These are phyloP conservation scores for Cladosporium sp. DNA, from an alignment of 2,329 filamentous ascomycete genomes.

Conservation along the genomic window DNA sequence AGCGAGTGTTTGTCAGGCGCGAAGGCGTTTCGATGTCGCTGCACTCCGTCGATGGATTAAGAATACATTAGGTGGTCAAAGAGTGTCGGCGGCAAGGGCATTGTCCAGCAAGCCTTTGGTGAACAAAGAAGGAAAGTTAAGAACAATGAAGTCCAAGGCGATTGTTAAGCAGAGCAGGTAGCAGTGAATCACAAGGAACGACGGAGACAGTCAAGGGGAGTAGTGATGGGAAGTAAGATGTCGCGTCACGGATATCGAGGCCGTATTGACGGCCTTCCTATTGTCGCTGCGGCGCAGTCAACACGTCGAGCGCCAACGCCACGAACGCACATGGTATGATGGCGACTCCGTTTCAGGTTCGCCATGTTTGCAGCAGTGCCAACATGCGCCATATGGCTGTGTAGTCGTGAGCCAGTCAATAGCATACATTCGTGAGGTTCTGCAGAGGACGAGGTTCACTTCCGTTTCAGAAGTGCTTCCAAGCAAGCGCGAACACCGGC, in stretches of 20 bases:
- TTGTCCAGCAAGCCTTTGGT: conserved; percentile 14
- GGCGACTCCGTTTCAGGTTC: not conserved
- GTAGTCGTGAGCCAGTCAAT: not conserved
- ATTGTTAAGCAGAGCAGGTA: not conserved
- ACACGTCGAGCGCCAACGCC: not conserved
- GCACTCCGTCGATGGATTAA: not conserved
- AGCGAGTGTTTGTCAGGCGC: not conserved
- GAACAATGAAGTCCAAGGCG: conserved; percentile 7
- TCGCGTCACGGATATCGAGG: not conserved
- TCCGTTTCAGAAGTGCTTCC: not conserved
- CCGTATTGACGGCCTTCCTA: conserved; percentile 4
- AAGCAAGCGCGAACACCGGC: not conserved
- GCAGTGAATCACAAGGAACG: not conserved
- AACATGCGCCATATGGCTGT: too few species aligned
- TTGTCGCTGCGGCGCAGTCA: conserved; percentile 1
- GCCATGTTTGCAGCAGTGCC: not conserved
- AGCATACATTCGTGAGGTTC: not conserved
- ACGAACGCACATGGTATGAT: not conserved
- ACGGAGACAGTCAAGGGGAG: not conserved
- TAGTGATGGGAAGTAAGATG: not conserved
- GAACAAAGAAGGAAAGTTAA: conserved; percentile 10
- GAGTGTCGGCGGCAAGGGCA: conserved; percentile 9
- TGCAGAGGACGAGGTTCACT: not conserved
- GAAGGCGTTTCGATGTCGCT: not conserved
- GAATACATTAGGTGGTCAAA: conserved; percentile 5